Conservation (phyloP, 805 yeast genomes). For the Yamadazyma kitorensis region DNA sequence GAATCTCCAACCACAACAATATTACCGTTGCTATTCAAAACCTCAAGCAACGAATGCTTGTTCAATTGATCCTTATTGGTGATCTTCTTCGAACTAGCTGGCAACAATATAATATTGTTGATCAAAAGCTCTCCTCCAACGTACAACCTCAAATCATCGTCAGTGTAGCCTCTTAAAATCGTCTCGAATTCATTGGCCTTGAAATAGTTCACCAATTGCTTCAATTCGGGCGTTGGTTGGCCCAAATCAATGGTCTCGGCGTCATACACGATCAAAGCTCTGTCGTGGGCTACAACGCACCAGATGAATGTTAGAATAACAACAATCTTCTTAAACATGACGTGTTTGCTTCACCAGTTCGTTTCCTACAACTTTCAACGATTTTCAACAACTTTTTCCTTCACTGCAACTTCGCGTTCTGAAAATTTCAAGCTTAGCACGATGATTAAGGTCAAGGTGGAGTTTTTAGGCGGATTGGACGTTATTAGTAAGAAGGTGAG, state of each 20-base stretch:
- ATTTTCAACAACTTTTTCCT: too few relatives aligned
- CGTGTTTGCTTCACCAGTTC: too few relatives aligned
- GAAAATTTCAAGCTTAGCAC: not conserved
- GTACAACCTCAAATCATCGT: conserved; percentile 16
- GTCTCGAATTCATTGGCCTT: conserved; percentile 10
- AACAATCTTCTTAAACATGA: conserved; percentile 8
- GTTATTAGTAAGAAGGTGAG: conserved; percentile 64
- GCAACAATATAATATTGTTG: conserved; percentile 25
- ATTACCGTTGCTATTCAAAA: conserved; percentile 70
- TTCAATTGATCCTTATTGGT: conserved; percentile 26
- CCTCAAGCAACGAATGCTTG: conserved; percentile 50
- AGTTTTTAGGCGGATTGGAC: conserved; percentile 77
- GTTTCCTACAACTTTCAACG: too few relatives aligned
- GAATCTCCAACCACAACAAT: conserved; percentile 61
- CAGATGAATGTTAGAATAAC: conserved; percentile 10
- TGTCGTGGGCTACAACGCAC: conserved; percentile 11
- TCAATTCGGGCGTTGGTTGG: conserved; percentile 15
- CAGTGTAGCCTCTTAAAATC: conserved; percentile 18
- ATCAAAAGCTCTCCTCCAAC: conserved; percentile 7
- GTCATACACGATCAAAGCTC: conserved; percentile 35
- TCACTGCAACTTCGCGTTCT: too few relatives aligned
- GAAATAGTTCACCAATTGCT: conserved; percentile 22
- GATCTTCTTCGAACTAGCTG: conserved; percentile 32
- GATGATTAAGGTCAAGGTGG: conserved; percentile 37
- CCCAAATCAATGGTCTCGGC: conserved; percentile 21